Percentiles rank a stretch among this genome's conserved stretches.
Evolutionary conservation across 1,284 basidiomycete genomes (phyloP).

Genomic region (Psilocybe mexicana): DNA sequence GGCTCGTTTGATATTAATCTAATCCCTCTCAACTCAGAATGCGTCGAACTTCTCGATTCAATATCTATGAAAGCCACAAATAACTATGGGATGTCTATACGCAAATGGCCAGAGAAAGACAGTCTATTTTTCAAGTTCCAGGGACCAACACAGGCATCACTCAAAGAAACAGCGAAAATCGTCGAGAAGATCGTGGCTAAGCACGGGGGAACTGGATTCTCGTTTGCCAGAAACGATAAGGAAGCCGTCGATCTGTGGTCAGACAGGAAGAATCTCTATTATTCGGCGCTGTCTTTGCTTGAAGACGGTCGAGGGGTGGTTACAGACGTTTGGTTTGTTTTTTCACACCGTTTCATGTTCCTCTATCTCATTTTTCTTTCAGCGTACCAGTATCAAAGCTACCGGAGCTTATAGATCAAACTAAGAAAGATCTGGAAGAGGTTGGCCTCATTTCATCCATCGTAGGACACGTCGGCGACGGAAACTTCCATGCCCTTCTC

Average conservation of each 20-base stretch:
- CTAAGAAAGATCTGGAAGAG: conserved; percentile 68
- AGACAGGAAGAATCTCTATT: conserved; percentile 84
- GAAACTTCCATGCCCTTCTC: conserved; percentile 59
- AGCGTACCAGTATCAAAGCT: conserved; percentile 83
- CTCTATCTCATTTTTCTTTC: background rate
- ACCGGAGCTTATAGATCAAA: conserved; percentile 74
- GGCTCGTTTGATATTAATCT: background rate
- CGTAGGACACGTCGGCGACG: conserved; percentile 86
- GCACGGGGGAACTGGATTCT: conserved; percentile 72
- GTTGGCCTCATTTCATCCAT: conserved; percentile 65
- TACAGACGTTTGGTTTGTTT: conserved; percentile 84
- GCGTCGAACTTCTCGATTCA: conserved; percentile 80
- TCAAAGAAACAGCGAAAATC: conserved; percentile 64
- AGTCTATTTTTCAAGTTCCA: conserved; percentile 90
- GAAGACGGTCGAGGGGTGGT: conserved; percentile 69
- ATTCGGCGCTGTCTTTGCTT: conserved; percentile 64
- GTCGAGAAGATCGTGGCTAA: conserved; percentile 55
- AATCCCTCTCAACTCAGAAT: conserved; percentile 43
- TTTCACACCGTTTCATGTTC: background rate
- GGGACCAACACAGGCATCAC: conserved; percentile 60
- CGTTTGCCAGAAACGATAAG: conserved; percentile 64
- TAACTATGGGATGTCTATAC: conserved; percentile 53
- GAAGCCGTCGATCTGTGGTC: conserved; percentile 83
- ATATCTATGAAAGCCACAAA: conserved; percentile 74
- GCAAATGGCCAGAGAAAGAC: conserved; percentile 69